phyloP scores from a whole-genome alignment of 169 alveolate genomes.

The Toxoplasma gondii region DNA sequence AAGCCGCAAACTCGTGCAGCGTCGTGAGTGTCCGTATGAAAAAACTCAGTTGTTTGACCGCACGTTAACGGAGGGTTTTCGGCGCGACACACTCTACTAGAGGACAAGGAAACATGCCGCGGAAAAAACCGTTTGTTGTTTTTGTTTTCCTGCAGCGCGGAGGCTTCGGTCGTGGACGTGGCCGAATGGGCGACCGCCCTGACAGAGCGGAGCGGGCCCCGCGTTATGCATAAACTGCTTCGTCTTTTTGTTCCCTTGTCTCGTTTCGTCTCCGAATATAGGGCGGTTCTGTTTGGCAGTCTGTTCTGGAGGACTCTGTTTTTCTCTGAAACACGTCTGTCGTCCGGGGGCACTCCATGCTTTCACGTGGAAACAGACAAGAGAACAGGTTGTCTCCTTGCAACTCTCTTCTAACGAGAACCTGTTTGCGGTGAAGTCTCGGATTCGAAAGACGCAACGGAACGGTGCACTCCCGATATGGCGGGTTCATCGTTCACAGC shows the following conservation, averaged over 20 bases:
- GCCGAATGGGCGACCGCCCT: constrained; percentile 25
- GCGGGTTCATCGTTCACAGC: too few relatives aligned
- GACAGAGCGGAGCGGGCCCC: background rate
- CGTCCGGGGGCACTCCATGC: background rate
- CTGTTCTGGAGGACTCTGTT: background rate
- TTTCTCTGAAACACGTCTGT: background rate
- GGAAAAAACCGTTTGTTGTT: too few relatives aligned
- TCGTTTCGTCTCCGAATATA: background rate
- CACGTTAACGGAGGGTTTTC: too few relatives aligned
- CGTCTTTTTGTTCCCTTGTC: background rate
- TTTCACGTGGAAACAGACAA: background rate
- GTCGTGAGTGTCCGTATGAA: too few relatives aligned
- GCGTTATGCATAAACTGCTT: background rate
- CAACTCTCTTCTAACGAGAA: background rate
- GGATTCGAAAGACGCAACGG: background rate
- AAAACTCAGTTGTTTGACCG: too few relatives aligned
- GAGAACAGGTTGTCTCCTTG: background rate
- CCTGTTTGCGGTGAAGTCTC: background rate
- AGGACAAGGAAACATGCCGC: too few relatives aligned
- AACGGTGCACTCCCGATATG: too few relatives aligned
- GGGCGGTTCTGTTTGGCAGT: background rate
- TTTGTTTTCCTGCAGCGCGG: constrained; percentile 21
- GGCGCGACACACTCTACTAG: too few relatives aligned
- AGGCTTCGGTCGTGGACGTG: constrained; percentile 8
- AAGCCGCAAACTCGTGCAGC: too few relatives aligned